Evolutionary conservation across 2,329 filamentous ascomycete genomes (phyloP).

Genomic region (Sclerotinia minor): DNA sequence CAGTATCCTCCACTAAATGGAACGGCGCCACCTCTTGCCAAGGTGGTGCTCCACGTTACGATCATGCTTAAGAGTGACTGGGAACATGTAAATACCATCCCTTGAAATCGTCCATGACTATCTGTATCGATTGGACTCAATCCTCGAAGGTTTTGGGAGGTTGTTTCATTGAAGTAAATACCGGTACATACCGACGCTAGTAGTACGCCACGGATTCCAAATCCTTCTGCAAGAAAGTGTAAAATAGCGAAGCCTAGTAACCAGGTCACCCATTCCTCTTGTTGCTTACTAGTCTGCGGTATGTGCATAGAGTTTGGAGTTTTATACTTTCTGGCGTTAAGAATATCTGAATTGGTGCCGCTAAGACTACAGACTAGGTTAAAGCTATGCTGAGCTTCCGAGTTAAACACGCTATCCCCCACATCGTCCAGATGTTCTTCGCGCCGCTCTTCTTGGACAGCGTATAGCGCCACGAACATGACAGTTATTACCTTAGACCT

Average conservation of each 20-base stretch:
- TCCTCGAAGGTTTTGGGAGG: background rate
- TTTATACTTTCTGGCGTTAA: too few relatives aligned
- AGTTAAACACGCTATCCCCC: background rate
- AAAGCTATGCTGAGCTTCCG: background rate
- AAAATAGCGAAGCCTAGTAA: too few relatives aligned
- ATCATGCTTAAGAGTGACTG: background rate
- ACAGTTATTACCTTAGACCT: background rate
- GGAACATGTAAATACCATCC: background rate
- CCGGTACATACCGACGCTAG: background rate
- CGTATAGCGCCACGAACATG: background rate
- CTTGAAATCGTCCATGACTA: too few relatives aligned
- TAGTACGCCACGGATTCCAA: background rate
- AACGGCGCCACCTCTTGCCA: background rate
- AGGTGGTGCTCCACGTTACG: background rate
- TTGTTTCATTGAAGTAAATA: background rate
- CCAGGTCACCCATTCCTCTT: too few relatives aligned
- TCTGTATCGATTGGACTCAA: background rate
- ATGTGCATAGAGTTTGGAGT: too few relatives aligned
- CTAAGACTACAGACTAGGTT: background rate
- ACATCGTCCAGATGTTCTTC: background rate
- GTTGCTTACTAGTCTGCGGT: too few relatives aligned
- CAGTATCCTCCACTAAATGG: background rate
- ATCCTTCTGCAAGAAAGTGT: background rate
- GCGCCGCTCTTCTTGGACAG: background rate
- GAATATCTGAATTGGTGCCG: background rate